Percentiles rank a stretch among this genome's conserved stretches.
Evolutionary conservation across 768 basidiomycete genomes (phyloP).

Genomic region (Tulasnella calospora): DNA sequence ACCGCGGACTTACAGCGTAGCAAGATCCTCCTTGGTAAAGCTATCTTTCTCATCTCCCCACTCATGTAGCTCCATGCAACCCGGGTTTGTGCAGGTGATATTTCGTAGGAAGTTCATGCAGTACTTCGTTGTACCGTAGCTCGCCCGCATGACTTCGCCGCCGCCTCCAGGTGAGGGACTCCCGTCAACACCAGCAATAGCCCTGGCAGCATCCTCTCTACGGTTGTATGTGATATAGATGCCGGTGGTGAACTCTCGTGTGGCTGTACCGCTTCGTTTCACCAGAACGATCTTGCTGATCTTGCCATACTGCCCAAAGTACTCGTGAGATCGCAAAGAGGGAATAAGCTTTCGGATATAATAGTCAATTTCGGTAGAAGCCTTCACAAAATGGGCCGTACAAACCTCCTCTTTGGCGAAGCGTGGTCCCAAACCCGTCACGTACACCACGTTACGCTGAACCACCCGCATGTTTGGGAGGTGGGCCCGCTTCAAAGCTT

Average conservation of each 20-base stretch:
- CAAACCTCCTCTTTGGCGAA: constrained; percentile 95
- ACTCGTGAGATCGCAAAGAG: constrained; percentile 87
- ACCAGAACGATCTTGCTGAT: constrained; percentile 91
- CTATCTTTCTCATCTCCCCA: constrained; percentile 99
- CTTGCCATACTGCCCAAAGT: constrained; percentile 98
- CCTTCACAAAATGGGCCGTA: not conserved
- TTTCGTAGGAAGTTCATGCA: constrained; percentile 93
- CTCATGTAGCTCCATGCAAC: constrained; percentile 93
- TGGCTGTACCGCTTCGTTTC: constrained; percentile 76
- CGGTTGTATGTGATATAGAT: constrained; percentile 94
- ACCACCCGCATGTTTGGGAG: constrained; percentile 94
- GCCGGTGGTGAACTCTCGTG: constrained; percentile 73
- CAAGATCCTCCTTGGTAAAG: constrained; percentile 93
- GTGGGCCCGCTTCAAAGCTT: constrained; percentile 74
- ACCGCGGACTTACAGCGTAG: constrained; percentile 64
- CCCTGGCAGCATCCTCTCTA: constrained; percentile 89
- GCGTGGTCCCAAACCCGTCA: constrained; percentile 88
- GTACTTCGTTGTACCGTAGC: constrained; percentile 95
- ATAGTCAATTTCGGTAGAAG: not conserved
- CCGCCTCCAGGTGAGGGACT: constrained; percentile 84
- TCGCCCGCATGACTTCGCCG: constrained; percentile 84
- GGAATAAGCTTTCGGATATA: constrained; percentile 63
- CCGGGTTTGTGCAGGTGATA: constrained; percentile 74
- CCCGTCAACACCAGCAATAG: constrained; percentile 90
- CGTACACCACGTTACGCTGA: constrained; percentile 92